Evolutionary conservation across 192 early-diverging fungal species (phyloP).

Genomic region (Linnemannia exigua): DNA sequence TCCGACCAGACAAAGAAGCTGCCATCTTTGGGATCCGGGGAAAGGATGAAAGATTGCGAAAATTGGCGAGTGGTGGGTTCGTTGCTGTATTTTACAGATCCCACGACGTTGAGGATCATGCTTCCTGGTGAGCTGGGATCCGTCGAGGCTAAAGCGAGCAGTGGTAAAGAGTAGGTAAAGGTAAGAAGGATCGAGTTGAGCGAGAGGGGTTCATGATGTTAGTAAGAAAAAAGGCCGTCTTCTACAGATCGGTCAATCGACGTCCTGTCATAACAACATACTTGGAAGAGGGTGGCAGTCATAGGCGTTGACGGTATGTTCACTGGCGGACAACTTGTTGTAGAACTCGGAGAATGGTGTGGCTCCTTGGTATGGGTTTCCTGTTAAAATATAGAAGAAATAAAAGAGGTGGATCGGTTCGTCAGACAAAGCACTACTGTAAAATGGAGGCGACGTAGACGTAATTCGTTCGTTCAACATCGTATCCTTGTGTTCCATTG

Average conservation of each 20-base stretch:
- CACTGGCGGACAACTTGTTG: constrained; percentile 52
- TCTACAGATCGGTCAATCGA: background rate
- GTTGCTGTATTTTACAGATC: constrained; percentile 63
- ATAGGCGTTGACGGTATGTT: constrained; percentile 59
- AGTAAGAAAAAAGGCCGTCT: background rate
- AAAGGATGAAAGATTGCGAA: constrained; percentile 63
- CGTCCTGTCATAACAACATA: constrained; percentile 32
- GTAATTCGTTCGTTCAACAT: background rate
- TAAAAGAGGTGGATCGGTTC: constrained; percentile 1
- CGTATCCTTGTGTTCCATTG: background rate
- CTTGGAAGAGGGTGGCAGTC: constrained; percentile 67
- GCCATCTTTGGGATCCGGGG: constrained; percentile 59
- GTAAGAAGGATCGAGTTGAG: background rate
- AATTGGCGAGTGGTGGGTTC: constrained; percentile 54
- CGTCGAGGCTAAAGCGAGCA: constrained; percentile 25
- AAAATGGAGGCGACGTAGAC: background rate
- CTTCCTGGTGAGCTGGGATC: constrained; percentile 57
- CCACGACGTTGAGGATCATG: constrained; percentile 63
- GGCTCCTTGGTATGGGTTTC: constrained; percentile 62
- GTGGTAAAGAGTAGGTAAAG: background rate
- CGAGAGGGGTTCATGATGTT: background rate
- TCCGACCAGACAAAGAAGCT: constrained; percentile 67
- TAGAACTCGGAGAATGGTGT: constrained; percentile 62
- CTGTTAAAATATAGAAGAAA: constrained; percentile 24
- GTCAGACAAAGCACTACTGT: background rate